Evolutionary conservation across 306 rosid genomes (phyloP), one percentile per base, ranked within the genome.

Genomic region (Trichosanthes truncata): DNA sequence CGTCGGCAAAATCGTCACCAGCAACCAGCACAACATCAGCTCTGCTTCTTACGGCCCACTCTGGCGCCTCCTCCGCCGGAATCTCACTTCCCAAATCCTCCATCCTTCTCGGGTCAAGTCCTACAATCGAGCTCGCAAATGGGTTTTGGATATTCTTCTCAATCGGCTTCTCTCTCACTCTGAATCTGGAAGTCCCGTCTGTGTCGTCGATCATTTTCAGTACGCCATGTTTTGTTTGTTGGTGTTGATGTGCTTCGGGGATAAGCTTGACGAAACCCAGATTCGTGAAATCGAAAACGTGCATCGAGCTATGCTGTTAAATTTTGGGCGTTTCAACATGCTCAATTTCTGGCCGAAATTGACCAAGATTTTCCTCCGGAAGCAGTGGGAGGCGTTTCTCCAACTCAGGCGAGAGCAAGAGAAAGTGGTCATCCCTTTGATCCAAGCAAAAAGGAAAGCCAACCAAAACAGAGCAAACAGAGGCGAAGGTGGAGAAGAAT

Each of bases 21-120:
- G 25, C 46, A 51, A 65, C 33, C 81, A 65, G 4, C 35, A 18
- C 51, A 79, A 20, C 36, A 79, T 79, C 61, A 79, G 14, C 62
- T 0, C 76, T 0, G 57, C 63, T 9, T 3, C 21, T 17, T 79
- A 79, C 51, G 63, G 62, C 36, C 62, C 75, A 31, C n/a, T n/a
- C n/a, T n/a, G n/a, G n/a, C n/a, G n/a, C n/a, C 36, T 79, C 35
- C 81, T 79, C 51, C 63, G 75, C 9, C 81, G 76, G 4, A 79
- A 79, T 36, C 81, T 62, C 33, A 65, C 63, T 13, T 63, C 76
- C 31, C 21, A 79, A 29, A 79, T 79, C 14, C 75, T 78, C 29
- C 57, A 78, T 25, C 46, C 73, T 17, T 78, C 73, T 0, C 74
- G 81, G 4, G 20, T 78, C 12, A 25, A 5, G 1, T 78, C 61